These are phyloP conservation scores for Paraleonurus japonicus DNA, from an alignment of 257 asterid genomes.

Conservation along the genomic window DNA sequence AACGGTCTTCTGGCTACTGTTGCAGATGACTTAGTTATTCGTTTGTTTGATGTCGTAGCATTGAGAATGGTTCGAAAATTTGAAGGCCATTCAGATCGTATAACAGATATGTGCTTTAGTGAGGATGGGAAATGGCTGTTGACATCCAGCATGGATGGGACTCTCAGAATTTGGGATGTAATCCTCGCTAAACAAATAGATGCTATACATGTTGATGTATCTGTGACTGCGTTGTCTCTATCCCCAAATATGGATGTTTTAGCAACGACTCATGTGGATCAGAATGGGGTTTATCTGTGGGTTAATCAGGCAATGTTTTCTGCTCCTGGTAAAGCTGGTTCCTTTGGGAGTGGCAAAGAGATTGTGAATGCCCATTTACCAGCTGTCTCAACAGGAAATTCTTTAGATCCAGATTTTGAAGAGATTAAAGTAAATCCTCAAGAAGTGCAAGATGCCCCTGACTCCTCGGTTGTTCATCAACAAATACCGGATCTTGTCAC, in stretches of 20 bases:
- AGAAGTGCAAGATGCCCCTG: constrained; percentile 34
- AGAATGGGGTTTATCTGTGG: constrained; percentile 88
- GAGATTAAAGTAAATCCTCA: constrained; percentile 30
- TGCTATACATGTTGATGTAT: constrained; percentile 74
- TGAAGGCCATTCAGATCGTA: constrained; percentile 85
- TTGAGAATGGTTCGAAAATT: constrained; percentile 80
- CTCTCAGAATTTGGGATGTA: constrained; percentile 86
- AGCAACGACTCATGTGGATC: constrained; percentile 85
- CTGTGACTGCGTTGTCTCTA: constrained; percentile 73
- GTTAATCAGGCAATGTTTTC: constrained; percentile 89
- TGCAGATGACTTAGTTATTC: constrained; percentile 81
- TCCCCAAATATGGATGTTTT: constrained; percentile 91
- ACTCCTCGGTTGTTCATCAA: constrained; percentile 29
- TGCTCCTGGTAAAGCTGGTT: constrained; percentile 47
- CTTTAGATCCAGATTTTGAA: constrained; percentile 36
- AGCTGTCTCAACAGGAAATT: constrained; percentile 48
- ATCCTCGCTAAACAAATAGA: constrained; percentile 81
- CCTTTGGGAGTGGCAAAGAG: constrained; percentile 72
- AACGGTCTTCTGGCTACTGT: constrained; percentile 86
- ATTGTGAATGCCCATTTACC: constrained; percentile 59
- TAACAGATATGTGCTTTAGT: constrained; percentile 83
- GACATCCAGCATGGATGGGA: constrained; percentile 94
- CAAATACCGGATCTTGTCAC: constrained; percentile 86
- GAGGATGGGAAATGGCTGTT: constrained; percentile 97
- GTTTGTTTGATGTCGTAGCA: constrained; percentile 79